phyloP scores from a whole-genome alignment of 2,329 filamentous ascomycete species.

The Chrysosporium queenslandicum region DNA sequence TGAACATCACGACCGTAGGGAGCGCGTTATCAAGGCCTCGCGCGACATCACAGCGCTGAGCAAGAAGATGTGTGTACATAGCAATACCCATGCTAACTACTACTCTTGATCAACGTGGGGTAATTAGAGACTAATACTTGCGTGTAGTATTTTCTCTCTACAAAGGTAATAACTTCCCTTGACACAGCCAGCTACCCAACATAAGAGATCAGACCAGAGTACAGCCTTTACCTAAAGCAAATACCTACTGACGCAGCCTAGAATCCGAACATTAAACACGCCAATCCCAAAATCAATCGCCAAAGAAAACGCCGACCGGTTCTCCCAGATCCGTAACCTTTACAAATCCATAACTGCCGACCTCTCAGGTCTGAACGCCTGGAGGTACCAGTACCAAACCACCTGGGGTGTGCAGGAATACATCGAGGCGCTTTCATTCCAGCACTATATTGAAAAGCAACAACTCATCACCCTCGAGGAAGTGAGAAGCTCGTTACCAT shows the following conservation, averaged over 20 bases:
- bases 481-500: slow-evolving; percentile 38
- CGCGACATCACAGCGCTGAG: slow-evolving; percentile 86
- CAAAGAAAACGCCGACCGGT: slow-evolving; percentile 59
- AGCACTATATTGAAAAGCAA: slow-evolving; percentile 74
- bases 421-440: slow-evolving; percentile 81
- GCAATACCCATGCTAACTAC: too few relatives aligned
- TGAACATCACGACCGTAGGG: slow-evolving; percentile 84
- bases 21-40: slow-evolving; percentile 81
- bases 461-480: slow-evolving; percentile 60
- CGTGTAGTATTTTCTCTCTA: slow-evolving; percentile 64
- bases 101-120: too few relatives aligned
- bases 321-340: slow-evolving; percentile 59
- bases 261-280: slow-evolving; percentile 33
- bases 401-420: slow-evolving; percentile 81
- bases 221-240: background rate
- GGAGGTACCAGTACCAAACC: slow-evolving; percentile 71
- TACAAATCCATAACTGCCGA: slow-evolving; percentile 62
- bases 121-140: slow-evolving; percentile 20
- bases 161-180: slow-evolving; percentile 52
- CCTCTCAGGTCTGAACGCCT: slow-evolving; percentile 65
- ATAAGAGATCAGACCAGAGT: background rate
- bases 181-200: background rate
- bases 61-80: slow-evolving; percentile 99
- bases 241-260: slow-evolving; percentile 14
- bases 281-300: slow-evolving; percentile 57